Evolutionary conservation across 2,329 filamentous ascomycete genomes (phyloP).

Genomic region (Cadophora sp.): DNA sequence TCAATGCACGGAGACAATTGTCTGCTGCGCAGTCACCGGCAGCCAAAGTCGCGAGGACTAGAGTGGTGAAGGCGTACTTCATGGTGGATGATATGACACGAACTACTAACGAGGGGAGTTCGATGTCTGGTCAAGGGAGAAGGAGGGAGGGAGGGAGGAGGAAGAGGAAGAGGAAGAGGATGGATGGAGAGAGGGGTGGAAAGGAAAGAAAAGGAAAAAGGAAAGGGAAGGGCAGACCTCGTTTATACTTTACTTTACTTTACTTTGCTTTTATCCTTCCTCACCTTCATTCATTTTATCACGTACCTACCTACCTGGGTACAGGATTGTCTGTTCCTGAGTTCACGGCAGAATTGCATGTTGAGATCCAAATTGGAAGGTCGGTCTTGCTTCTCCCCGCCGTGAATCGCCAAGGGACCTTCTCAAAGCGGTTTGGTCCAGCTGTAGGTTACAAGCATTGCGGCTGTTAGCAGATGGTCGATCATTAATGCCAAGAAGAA

Average conservation of each 20-base stretch:
- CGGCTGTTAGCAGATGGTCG: constrained; percentile 9
- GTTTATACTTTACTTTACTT: constrained; percentile 1
- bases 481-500: constrained; percentile 19
- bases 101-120: neutral
- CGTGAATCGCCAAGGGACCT: constrained; percentile 17
- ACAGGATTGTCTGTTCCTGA: neutral
- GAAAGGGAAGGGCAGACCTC: neutral
- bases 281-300: neutral
- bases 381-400: constrained; percentile 6
- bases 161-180: neutral
- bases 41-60: constrained; percentile 28
- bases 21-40: constrained; percentile 44
- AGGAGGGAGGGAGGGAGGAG: too few relatives aligned
- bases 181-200: neutral
- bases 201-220: neutral
- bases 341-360: neutral
- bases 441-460: constrained; percentile 9
- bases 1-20: constrained; percentile 49
- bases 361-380: constrained; percentile 3
- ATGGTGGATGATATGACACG: constrained; percentile 20
- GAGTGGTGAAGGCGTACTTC: constrained; percentile 23
- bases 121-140: neutral
- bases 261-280: too few relatives aligned
- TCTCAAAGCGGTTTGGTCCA: constrained; percentile 9
- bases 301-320: neutral